Percentiles rank a stretch among this genome's conserved stretches.
Conservation (phyloP, 2,329 filamentous ascomycete genomes). For the Elsinoe ampelina region DNA sequence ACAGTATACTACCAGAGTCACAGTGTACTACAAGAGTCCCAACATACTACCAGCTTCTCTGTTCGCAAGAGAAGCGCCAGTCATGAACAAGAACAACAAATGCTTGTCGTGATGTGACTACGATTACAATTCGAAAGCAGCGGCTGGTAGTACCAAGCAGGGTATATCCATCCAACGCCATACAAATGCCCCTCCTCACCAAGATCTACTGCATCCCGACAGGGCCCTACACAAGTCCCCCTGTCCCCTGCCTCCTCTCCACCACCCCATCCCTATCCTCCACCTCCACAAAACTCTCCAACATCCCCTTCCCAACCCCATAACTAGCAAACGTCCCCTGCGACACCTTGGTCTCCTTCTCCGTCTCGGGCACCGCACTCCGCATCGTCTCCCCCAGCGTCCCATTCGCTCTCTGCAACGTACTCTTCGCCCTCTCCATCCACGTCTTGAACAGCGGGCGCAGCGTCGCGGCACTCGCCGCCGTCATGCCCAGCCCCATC, state of each 20-base stretch:
- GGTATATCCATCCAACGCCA: background rate
- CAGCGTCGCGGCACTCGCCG: conserved; percentile 26
- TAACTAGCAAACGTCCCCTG: conserved; percentile 5
- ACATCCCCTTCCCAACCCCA: conserved; percentile 2
- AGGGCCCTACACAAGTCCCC: background rate
- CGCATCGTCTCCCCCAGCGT: background rate
- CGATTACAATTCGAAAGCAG: background rate
- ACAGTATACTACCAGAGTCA: background rate
- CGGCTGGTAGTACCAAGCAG: background rate
- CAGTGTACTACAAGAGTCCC: too few species aligned
- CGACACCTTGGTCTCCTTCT: background rate
- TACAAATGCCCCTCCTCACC: background rate
- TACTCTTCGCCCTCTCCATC: conserved; percentile 6
- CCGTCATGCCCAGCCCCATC: conserved; percentile 26
- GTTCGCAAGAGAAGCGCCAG: too few species aligned
- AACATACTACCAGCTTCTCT: too few species aligned
- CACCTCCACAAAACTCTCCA: background rate
- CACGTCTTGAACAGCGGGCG: conserved; percentile 25
- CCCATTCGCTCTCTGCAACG: background rate
- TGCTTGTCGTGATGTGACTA: background rate
- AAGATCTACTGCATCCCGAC: background rate
- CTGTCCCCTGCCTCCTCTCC: background rate
- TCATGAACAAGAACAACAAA: too few species aligned
- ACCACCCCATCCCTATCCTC: background rate
- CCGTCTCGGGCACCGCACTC: background rate